A percentile compares a stretch with the other conserved stretches of the same genome.
Evolutionary conservation across 176 grass and related monocot species (phyloP).

Genomic region (Aegilops sharonensis): DNA sequence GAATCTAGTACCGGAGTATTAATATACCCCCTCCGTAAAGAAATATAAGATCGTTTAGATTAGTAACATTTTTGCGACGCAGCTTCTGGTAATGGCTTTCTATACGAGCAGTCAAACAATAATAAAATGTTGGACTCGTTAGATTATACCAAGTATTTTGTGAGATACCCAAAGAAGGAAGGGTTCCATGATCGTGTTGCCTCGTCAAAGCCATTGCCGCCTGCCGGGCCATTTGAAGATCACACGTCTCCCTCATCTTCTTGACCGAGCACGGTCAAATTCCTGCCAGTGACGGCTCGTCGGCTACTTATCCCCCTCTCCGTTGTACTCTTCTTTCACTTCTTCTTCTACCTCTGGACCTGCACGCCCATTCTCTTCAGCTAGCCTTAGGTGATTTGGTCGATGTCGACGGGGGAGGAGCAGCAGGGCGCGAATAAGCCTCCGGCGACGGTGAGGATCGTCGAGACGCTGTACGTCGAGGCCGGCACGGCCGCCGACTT

Average conservation of each 20-base stretch:
- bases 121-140: background rate
- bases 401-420: conserved; percentile 44
- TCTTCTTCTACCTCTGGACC: background rate
- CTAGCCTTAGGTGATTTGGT: background rate
- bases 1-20: too few species aligned
- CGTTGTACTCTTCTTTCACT: background rate
- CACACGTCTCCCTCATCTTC: conserved; percentile 5
- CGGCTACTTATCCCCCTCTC: background rate
- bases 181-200: conserved; percentile 10
- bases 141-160: background rate
- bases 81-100: too few species aligned
- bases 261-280: conserved; percentile 5
- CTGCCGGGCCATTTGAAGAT: conserved; percentile 14
- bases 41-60: too few species aligned
- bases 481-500: conserved; percentile 52
- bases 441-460: conserved; percentile 56
- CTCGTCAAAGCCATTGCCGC: background rate
- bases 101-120: background rate
- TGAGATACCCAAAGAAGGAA: conserved; percentile 9
- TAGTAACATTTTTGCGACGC: too few species aligned
- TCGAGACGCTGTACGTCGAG: conserved; percentile 72
- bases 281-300: conserved; percentile 21
- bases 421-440: conserved; percentile 3
- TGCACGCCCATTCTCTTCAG: background rate
- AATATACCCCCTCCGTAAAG: too few species aligned